Base-by-base conservation (phyloP, 129 eudicot species). In the Helianthus tuberosus region DNA sequence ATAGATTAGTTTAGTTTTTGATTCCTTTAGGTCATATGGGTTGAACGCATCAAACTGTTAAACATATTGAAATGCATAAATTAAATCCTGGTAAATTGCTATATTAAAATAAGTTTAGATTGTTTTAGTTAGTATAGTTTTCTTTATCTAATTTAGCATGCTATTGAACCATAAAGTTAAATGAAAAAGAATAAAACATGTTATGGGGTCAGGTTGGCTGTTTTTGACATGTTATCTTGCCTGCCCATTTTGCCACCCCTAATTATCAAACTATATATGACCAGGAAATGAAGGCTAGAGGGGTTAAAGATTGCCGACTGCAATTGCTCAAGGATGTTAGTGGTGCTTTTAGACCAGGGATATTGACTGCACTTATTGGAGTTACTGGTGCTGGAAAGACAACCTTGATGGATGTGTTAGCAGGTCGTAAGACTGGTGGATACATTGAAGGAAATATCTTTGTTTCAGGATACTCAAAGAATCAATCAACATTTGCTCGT, bases 321-420 rank as follows among this genome's bases (percentile, higher is more conserved):
- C 87, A 84, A 68, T 86, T 90, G 77, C 97, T 90, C 59, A 64
- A 27, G 64, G 91, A 84, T 68, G 85, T 88, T 8, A 90, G 89
- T 14, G 93, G 97, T 72, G 77, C 89, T 23, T 86, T 90, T 59
- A 73, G 84, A n/a, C 91, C 97, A 5, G 97, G 94, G 49, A 81
- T 90, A 75, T 86, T 88, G 69, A 88, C 94, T n/a, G 97, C 97
- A 52, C 69, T 90, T 43, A 80, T 90, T 86, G 97, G 94, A 39
- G 89, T 86, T 29, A 88, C 88, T 78, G 97, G 97, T 68, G 97
- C 97, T 66, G 97, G 97, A 35, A 90, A 90, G 76, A 90, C 97
- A 59, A 90, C 97, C 41, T 86, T 90, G 64, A 86, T 90, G 41
- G 97, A 90, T 72, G 97, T 90, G 66, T 88, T 90, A 61, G 73